Percentiles rank a stretch among this genome's conserved stretches.
Evolutionary conservation across 2,329 filamentous ascomycete genomes (phyloP).

Genomic region (Onygenales sp.): DNA sequence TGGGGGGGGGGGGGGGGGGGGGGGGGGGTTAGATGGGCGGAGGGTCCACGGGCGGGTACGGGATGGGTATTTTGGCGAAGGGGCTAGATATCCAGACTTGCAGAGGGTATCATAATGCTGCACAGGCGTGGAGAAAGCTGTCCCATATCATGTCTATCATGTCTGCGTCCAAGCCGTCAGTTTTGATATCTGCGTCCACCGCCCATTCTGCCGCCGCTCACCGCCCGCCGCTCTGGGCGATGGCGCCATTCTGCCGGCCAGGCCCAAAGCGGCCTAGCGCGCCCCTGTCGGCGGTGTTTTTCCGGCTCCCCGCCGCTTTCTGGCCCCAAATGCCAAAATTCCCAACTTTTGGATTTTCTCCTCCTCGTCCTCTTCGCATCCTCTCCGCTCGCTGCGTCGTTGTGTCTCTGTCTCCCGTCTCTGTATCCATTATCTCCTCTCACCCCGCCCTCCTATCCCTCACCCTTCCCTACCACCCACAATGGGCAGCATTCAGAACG

Average conservation of each 20-base stretch:
- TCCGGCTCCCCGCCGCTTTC: conserved; percentile 8
- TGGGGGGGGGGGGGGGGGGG: too few relatives aligned
- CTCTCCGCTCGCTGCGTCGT: conserved; percentile 11
- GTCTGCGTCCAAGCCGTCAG: not conserved
- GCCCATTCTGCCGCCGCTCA: conserved; percentile 2
- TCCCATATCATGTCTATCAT: not conserved
- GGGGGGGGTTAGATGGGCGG: not conserved
- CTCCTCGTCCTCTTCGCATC: conserved; percentile 14
- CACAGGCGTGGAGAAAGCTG: too few relatives aligned
- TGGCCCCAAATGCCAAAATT: not conserved
- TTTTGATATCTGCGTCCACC: not conserved
- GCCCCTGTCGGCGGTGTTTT: not conserved
- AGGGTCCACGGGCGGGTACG: not conserved
- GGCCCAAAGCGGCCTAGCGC: not conserved
- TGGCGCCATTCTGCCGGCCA: conserved; percentile 4
- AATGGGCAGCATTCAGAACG: conserved; percentile 39
- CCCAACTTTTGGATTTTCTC: conserved; percentile 1
- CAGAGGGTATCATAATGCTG: too few relatives aligned
- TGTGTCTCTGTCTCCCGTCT: conserved; percentile 9
- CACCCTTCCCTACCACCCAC: conserved; percentile 26
- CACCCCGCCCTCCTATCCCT: not conserved
- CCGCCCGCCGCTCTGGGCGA: conserved; percentile 3
- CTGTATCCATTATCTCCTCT: conserved; percentile 2
- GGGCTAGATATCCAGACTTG: too few relatives aligned
- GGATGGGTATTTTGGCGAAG: too few relatives aligned